Evolutionary conservation across 2,329 filamentous ascomycete species (phyloP).

Genomic region (Aspergillus pseudotamarii): DNA sequence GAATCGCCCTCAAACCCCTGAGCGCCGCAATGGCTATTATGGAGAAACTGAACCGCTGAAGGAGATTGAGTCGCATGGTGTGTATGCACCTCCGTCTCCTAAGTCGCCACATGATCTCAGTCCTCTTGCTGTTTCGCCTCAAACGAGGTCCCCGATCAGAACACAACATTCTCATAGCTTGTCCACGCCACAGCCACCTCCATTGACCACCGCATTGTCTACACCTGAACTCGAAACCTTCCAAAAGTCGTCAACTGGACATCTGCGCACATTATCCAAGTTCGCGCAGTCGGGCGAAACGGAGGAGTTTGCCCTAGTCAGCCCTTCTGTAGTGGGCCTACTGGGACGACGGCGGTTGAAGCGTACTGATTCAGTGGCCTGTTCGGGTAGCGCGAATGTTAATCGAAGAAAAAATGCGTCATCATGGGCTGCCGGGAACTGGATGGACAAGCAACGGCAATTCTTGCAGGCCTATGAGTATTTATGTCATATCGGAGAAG

Average conservation of each 20-base stretch:
- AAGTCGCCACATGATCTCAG: slow-evolving; percentile 28
- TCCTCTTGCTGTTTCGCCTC: slow-evolving; percentile 31
- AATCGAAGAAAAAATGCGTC: slow-evolving; percentile 59
- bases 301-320: slow-evolving; percentile 79
- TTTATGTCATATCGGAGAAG: slow-evolving; percentile 96
- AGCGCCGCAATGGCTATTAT: slow-evolving; percentile 29
- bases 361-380: slow-evolving; percentile 60
- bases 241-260: slow-evolving; percentile 84
- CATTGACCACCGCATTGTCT: slow-evolving; percentile 53
- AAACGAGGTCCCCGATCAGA: slow-evolving; percentile 31
- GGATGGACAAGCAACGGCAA: slow-evolving; percentile 99
- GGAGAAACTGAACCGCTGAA: slow-evolving; percentile 34
- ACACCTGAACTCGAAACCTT: slow-evolving; percentile 78
- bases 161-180: slow-evolving; percentile 34
- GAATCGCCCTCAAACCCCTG: slow-evolving; percentile 35
- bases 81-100: slow-evolving; percentile 26
- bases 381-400: slow-evolving; percentile 49
- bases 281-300: slow-evolving; percentile 74
- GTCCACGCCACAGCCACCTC: slow-evolving; percentile 34
- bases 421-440: slow-evolving; percentile 81
- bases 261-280: slow-evolving; percentile 83
- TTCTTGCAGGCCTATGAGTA: slow-evolving; percentile 98
- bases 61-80: slow-evolving; percentile 23
- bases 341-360: slow-evolving; percentile 83
- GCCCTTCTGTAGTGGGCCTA: slow-evolving; percentile 85